Conservation (phyloP, 2,329 filamentous ascomycete genomes). For the Plenodomus biglobosus region DNA sequence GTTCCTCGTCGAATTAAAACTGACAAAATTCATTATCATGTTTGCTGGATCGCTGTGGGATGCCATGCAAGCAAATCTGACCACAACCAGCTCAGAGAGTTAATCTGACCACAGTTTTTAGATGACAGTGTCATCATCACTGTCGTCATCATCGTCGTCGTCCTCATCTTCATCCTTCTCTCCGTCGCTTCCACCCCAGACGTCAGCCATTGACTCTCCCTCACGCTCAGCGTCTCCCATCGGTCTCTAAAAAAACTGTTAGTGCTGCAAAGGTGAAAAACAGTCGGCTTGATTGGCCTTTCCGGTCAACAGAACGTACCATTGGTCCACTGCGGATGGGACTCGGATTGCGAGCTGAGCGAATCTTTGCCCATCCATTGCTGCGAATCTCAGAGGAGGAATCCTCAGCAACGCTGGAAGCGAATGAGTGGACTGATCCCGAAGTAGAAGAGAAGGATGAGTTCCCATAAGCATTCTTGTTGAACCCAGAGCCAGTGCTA, state of each 20-base stretch:
- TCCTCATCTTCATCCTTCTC: slow-evolving; percentile 45
- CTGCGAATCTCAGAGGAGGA: slow-evolving; percentile 14
- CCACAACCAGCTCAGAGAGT: too few species aligned
- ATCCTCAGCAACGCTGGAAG: slow-evolving; percentile 30
- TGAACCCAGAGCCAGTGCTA: slow-evolving; percentile 19
- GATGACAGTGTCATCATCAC: slow-evolving; percentile 42
- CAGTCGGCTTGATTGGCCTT: too few species aligned
- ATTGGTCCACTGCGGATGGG: background rate
- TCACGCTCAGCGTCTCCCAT: slow-evolving; percentile 8
- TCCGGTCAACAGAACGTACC: slow-evolving; percentile 17
- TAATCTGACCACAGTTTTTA: slow-evolving; percentile 2
- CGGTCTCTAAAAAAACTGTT: background rate
- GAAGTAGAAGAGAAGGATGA: slow-evolving; percentile 14
- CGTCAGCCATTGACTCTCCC: slow-evolving; percentile 1
- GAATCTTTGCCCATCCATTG: slow-evolving; percentile 34
- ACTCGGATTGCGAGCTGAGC: slow-evolving; percentile 15
- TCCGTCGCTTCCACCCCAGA: slow-evolving; percentile 21
- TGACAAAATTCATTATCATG: too few species aligned
- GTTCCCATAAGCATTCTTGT: slow-evolving; percentile 23
- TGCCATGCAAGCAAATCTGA: too few species aligned
- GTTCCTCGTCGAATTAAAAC: too few species aligned
- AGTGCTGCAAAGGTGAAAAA: too few species aligned
- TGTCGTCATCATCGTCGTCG: slow-evolving; percentile 46
- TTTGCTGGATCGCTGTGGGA: too few species aligned
- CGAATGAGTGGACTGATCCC: slow-evolving; percentile 20